Percentiles rank a stretch among this genome's conserved stretches.
Evolutionary conservation across 2,329 filamentous ascomycete species (phyloP).

Genomic region (Aspergillus sojae): DNA sequence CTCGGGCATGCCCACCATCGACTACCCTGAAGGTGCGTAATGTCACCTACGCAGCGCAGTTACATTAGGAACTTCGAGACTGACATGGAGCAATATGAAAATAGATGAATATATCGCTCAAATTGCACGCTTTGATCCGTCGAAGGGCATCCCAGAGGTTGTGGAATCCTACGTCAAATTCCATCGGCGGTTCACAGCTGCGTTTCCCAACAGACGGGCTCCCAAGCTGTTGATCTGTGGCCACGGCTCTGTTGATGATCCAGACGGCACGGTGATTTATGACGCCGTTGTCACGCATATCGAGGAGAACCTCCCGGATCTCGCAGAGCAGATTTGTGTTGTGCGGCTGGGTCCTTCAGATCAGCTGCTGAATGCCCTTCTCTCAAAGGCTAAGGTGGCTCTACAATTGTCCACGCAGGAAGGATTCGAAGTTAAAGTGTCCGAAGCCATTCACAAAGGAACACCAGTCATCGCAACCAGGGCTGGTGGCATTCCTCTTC

Average conservation of each 20-base stretch:
- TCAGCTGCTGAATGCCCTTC: slow-evolving; percentile 75
- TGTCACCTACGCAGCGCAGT: not conserved
- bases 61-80: not conserved
- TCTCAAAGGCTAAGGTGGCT: slow-evolving; percentile 71
- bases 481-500: slow-evolving; percentile 78
- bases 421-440: slow-evolving; percentile 86
- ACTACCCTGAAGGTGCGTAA: slow-evolving; percentile 40
- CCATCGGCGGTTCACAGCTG: slow-evolving; percentile 59
- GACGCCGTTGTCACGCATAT: slow-evolving; percentile 71
- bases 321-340: slow-evolving; percentile 69
- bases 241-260: slow-evolving; percentile 79
- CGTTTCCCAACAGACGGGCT: slow-evolving; percentile 56
- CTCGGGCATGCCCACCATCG: slow-evolving; percentile 53
- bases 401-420: slow-evolving; percentile 80
- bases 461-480: slow-evolving; percentile 75
- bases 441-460: slow-evolving; percentile 78
- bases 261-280: slow-evolving; percentile 72
- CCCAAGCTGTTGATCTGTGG: slow-evolving; percentile 75
- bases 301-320: slow-evolving; percentile 62
- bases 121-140: slow-evolving; percentile 79
- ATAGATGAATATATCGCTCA: slow-evolving; percentile 74
- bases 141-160: slow-evolving; percentile 79
- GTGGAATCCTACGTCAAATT: slow-evolving; percentile 76
- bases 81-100: not conserved
- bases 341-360: slow-evolving; percentile 78